Conservation (phyloP, 139 green algal genomes). For the Tetradesmus lagerheimii region DNA sequence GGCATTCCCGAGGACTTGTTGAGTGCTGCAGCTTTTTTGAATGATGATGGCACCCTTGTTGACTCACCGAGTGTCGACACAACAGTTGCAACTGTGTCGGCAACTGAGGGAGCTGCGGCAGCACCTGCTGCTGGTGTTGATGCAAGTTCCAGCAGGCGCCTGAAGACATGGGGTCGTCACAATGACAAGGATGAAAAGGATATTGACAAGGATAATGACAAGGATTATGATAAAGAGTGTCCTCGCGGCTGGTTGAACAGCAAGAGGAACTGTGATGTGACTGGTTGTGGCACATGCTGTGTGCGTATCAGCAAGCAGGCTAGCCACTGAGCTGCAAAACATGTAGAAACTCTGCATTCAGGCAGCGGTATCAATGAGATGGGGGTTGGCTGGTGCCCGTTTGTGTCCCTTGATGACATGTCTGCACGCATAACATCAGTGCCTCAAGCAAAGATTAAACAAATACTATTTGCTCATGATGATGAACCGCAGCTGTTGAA, state of each 20-base stretch:
- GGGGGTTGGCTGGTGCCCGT: too few species aligned
- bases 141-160: not conserved
- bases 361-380: too few species aligned
- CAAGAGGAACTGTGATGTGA: not conserved
- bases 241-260: not conserved
- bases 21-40: not conserved
- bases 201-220: not conserved
- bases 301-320: not conserved
- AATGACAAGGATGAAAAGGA: not conserved
- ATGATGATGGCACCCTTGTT: not conserved
- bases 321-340: too few species aligned
- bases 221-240: not conserved
- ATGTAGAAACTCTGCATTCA: too few species aligned
- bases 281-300: not conserved
- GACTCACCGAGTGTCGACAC: too few species aligned
- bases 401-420: too few species aligned
- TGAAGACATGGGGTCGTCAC: not conserved
- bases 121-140: not conserved
- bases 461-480: too few species aligned
- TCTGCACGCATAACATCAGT: too few species aligned
- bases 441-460: too few species aligned
- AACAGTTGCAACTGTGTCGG: too few species aligned
- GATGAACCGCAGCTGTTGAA: too few species aligned
- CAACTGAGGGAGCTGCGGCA: not conserved
- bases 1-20: not conserved